Evolutionary conservation across 805 yeast species (phyloP).

Genomic region (Zygotorulaspora florentina): DNA sequence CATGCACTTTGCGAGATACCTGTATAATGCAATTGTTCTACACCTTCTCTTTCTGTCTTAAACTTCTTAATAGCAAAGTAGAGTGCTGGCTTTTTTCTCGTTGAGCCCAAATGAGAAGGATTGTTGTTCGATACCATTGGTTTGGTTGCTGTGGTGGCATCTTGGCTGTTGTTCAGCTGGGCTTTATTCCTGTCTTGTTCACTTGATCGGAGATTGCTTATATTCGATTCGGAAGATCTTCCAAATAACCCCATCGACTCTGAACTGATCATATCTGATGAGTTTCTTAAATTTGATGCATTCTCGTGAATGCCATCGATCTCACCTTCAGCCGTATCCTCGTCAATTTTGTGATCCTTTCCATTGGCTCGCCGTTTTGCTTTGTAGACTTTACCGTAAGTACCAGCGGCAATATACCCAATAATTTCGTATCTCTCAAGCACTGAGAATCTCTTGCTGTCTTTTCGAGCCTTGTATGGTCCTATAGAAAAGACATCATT

Average conservation of each 20-base stretch:
- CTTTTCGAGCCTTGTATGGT: conserved; percentile 61
- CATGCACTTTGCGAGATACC: conserved; percentile 96
- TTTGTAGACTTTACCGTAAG: conserved; percentile 95
- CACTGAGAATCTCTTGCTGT: conserved; percentile 63
- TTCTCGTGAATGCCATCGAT: conserved; percentile 2
- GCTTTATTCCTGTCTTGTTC: conserved; percentile 1
- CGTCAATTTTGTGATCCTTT: conserved; percentile 1
- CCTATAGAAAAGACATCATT: conserved; percentile 51
- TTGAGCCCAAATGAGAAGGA: background rate
- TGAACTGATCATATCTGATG: background rate
- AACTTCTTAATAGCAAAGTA: conserved; percentile 90
- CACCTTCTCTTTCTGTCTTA: conserved; percentile 86
- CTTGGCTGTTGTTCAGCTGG: background rate
- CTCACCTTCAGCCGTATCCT: conserved; percentile 5
- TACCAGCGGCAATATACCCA: conserved; percentile 98
- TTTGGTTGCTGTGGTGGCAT: background rate
- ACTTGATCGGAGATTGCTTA: conserved; percentile 1
- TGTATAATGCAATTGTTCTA: conserved; percentile 79
- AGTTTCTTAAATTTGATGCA: background rate
- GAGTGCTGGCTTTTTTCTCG: conserved; percentile 19
- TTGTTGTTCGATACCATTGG: background rate
- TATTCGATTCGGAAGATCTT: conserved; percentile 6
- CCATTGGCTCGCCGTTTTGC: conserved; percentile 48
- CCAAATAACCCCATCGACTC: background rate
- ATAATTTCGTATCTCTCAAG: conserved; percentile 80